Evolutionary conservation across 768 basidiomycete species (phyloP).

Genomic region (Infundibulicybe gibba): DNA sequence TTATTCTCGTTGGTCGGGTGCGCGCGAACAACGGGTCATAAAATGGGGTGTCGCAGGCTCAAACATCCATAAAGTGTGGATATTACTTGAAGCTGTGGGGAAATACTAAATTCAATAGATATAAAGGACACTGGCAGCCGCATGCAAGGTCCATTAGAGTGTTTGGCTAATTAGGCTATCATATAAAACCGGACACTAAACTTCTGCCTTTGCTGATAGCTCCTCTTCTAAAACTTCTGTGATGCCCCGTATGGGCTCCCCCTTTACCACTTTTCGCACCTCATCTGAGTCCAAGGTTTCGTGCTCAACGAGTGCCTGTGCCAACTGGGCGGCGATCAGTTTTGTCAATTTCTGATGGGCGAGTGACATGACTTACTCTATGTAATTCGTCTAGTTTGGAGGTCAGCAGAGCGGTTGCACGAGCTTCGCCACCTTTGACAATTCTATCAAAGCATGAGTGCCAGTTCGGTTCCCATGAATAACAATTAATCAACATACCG

Average conservation of each 20-base stretch:
- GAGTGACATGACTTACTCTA: constrained; percentile 40
- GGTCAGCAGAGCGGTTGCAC: constrained; percentile 62
- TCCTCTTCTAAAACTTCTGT: constrained; percentile 64
- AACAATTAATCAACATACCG: constrained; percentile 45
- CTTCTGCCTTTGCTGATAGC: constrained; percentile 25
- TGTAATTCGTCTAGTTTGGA: constrained; percentile 74
- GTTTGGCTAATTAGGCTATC: too few species aligned
- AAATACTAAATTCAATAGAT: too few species aligned
- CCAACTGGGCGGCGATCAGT: constrained; percentile 51
- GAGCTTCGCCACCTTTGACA: constrained; percentile 65
- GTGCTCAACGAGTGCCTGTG: constrained; percentile 88
- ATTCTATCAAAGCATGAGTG: constrained; percentile 32
- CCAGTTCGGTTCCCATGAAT: constrained; percentile 1
- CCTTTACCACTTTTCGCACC: constrained; percentile 80
- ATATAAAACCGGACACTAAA: not conserved
- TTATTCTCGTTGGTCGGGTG: too few species aligned
- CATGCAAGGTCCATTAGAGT: too few species aligned
- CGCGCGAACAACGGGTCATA: too few species aligned
- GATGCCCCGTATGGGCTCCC: constrained; percentile 73
- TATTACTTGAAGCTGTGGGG: too few species aligned
- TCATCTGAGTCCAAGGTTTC: constrained; percentile 90
- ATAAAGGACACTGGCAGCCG: too few species aligned
- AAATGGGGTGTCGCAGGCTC: too few species aligned
- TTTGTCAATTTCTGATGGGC: constrained; percentile 6
- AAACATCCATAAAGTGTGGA: too few species aligned